Conservation (phyloP, 1,284 basidiomycete genomes). For the Phaffia rhodozyma region DNA sequence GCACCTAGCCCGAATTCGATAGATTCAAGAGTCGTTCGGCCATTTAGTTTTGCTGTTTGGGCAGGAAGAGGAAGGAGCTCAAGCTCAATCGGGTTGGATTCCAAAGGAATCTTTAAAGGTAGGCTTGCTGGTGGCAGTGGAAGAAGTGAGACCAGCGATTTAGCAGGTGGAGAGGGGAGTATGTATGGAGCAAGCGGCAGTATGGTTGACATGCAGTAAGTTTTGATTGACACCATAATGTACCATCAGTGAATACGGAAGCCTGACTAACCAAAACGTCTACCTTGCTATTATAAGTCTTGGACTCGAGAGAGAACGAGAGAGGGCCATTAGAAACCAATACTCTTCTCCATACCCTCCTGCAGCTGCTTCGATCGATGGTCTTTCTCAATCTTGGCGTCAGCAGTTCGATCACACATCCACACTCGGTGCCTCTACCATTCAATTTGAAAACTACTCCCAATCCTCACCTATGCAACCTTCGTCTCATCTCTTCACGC, state of each 20-base stretch:
- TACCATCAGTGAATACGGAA: too few relatives aligned
- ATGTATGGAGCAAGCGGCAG: constrained; percentile 14
- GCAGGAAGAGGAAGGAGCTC: constrained; percentile 7
- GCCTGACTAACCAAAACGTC: too few relatives aligned
- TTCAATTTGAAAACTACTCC: background rate
- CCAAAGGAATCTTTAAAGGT: constrained; percentile 9
- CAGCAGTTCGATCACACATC: background rate
- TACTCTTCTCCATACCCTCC: background rate
- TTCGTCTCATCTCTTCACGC: background rate
- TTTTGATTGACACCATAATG: background rate
- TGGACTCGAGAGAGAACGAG: constrained; percentile 12
- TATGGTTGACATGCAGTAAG: constrained; percentile 19
- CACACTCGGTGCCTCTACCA: background rate
- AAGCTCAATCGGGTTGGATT: background rate
- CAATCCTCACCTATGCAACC: background rate
- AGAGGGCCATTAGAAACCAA: background rate
- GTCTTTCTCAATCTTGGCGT: constrained; percentile 1
- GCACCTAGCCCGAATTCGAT: background rate
- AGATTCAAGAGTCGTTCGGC: constrained; percentile 2
- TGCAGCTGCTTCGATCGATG: constrained; percentile 11
- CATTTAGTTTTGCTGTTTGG: constrained; percentile 17
- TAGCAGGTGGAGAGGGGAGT: constrained; percentile 5
- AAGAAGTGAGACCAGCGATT: constrained; percentile 11
- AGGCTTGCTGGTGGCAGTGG: background rate
- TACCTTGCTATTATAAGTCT: background rate